Base-by-base conservation (phyloP, 768 basidiomycete genomes). In the Rhizopogon sp. region DNA sequence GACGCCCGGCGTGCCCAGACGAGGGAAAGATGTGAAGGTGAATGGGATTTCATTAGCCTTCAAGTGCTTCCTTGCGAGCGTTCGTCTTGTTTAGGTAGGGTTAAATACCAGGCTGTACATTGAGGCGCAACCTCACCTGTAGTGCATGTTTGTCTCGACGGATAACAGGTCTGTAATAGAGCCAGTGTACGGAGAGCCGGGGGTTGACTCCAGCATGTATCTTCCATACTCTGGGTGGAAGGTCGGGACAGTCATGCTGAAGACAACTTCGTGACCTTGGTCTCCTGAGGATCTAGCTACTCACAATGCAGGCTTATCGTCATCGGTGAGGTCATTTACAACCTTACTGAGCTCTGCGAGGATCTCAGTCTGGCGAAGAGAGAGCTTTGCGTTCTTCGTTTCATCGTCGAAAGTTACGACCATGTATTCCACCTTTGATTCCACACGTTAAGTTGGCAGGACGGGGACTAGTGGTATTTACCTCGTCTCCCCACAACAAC, bases 181-280 rank as follows among this genome's bases (percentile, higher is more conserved):
- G 9, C 92, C 93, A 5, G 91, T 88, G 73, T 98, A 98, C 2
- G 97, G 97, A 47, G 87, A 84, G 2, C 97, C 97, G 0, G 97
- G 97, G 0, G 96, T 99, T 3, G 93, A 93, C 69, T 99, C 97
- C 51, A 99, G 80, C 97, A 99, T 99, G 75, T 91, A 98, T 39
- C 95, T 82, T 40, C 97, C 97, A 74, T 98, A 99, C 71, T 99
- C 97, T 16, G 96, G 96, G 66, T 98, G 97, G 66, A 95, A 98
- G 11, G 87, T 89, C 2, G 97, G 97, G 25, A 93, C 81, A 3
- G 84, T 77, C 43, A 84, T 74, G 39, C 88, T 93, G 56, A 39
- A 57, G 44, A 43, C 35, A 52, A 60, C 49, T 40, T 45, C 11
- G 45, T 62, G 13, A 10, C 33, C 22, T 31, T 25, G 20, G 49